Conservation (phyloP, 106 monocot species). For the Chionographis japonica region DNA sequence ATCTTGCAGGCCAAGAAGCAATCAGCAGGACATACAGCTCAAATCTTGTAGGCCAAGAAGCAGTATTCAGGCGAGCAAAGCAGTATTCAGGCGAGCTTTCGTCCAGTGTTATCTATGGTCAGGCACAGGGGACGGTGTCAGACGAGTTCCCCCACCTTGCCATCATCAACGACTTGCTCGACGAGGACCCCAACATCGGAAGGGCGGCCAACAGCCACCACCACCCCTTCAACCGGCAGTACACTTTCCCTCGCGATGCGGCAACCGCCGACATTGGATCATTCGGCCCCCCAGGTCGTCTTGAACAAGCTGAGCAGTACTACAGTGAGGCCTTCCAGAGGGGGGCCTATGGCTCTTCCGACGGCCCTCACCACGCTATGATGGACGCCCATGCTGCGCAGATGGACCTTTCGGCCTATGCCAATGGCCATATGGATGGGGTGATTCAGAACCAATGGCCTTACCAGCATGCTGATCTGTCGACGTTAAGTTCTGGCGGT, state of each 20-base stretch:
- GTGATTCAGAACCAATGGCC: constrained; percentile 57
- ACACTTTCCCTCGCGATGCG: constrained; percentile 32
- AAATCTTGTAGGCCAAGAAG: constrained; percentile 4
- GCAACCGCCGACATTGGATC: constrained; percentile 5
- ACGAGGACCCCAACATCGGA: constrained; percentile 56
- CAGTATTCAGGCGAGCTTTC: constrained; percentile 10
- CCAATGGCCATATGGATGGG: constrained; percentile 36
- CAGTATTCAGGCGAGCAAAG: neutral
- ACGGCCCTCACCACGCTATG: constrained; percentile 9
- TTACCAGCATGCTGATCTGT: constrained; percentile 19
- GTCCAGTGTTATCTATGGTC: constrained; percentile 7
- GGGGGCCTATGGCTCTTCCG: constrained; percentile 23
- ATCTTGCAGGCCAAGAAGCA: neutral
- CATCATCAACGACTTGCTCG: constrained; percentile 86
- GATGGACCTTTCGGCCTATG: constrained; percentile 31
- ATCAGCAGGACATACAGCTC: constrained; percentile 3
- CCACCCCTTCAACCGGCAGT: constrained; percentile 31
- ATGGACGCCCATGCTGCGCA: constrained; percentile 13
- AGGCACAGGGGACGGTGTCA: constrained; percentile 16
- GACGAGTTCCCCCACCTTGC: constrained; percentile 95
- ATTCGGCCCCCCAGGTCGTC: constrained; percentile 13
- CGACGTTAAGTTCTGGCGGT: constrained; percentile 22
- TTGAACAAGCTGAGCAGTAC: constrained; percentile 20
- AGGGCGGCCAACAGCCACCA: constrained; percentile 4
- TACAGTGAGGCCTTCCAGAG: constrained; percentile 27